Percentiles rank a stretch among this genome's conserved stretches.
These are phyloP conservation scores for Colletotrichum musae DNA, from an alignment of 2,329 filamentous ascomycete species.

Conservation along the genomic window DNA sequence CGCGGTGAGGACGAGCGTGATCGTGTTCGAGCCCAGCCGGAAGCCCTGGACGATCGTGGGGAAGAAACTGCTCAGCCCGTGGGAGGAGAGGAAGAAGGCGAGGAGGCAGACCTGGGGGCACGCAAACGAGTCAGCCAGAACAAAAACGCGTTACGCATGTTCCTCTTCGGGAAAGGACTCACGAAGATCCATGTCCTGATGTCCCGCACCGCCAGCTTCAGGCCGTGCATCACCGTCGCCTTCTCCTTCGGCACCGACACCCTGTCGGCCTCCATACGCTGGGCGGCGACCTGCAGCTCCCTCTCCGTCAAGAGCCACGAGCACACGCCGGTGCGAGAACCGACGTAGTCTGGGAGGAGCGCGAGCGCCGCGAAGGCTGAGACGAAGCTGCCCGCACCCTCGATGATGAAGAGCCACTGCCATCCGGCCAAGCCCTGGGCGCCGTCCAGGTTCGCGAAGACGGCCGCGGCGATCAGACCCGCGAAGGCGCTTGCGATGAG, in stretches of 20 bases:
- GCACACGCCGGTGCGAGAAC: conserved; percentile 36
- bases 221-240: conserved; percentile 41
- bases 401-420: conserved; percentile 79
- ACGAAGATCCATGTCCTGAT: conserved; percentile 46
- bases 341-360: conserved; percentile 45
- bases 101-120: conserved; percentile 38
- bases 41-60: conserved; percentile 53
- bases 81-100: conserved; percentile 43
- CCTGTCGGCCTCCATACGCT: conserved; percentile 42
- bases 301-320: conserved; percentile 37
- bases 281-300: conserved; percentile 41
- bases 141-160: neutral
- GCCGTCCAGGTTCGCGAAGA: conserved; percentile 60
- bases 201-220: conserved; percentile 45
- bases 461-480: conserved; percentile 60
- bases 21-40: conserved; percentile 44
- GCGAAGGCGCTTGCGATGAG: conserved; percentile 54
- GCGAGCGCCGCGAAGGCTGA: conserved; percentile 43
- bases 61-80: conserved; percentile 47
- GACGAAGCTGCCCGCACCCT: conserved; percentile 62
- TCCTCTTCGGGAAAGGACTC: neutral
- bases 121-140: neutral
- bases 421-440: conserved; percentile 71
- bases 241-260: conserved; percentile 43
- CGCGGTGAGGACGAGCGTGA: conserved; percentile 50